phyloP scores from a whole-genome alignment of 2,329 filamentous ascomycete species.

The Cercospora sp. region DNA sequence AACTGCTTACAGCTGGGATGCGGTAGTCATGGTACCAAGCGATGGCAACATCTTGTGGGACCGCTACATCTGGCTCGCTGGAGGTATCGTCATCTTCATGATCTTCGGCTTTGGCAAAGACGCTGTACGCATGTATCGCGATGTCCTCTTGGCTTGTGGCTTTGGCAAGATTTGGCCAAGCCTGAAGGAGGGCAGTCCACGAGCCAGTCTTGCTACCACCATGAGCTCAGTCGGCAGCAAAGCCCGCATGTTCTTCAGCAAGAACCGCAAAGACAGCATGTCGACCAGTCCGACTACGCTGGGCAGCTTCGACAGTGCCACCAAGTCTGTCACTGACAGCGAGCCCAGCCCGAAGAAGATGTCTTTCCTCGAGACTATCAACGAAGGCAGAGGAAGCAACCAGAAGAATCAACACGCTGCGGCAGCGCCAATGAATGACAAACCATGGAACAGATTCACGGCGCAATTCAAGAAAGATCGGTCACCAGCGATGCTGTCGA shows the following conservation, averaged over 20 bases:
- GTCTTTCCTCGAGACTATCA: slow-evolving; percentile 29
- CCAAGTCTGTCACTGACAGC: slow-evolving; percentile 19
- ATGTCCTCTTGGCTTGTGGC: slow-evolving; percentile 47
- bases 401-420: slow-evolving; percentile 2
- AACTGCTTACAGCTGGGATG: slow-evolving; percentile 45
- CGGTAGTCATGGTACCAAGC: slow-evolving; percentile 52
- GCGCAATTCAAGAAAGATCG: slow-evolving; percentile 18
- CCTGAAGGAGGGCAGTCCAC: slow-evolving; percentile 13
- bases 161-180: slow-evolving; percentile 37
- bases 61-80: slow-evolving; percentile 58
- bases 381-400: slow-evolving; percentile 19
- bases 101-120: slow-evolving; percentile 67
- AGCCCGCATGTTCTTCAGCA: slow-evolving; percentile 32
- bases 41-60: slow-evolving; percentile 53
- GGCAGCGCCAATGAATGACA: slow-evolving; percentile 4
- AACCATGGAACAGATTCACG: slow-evolving; percentile 7
- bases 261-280: slow-evolving; percentile 10
- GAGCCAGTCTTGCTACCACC: slow-evolving; percentile 20
- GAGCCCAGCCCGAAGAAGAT: slow-evolving; percentile 27
- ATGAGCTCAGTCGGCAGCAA: slow-evolving; percentile 33
- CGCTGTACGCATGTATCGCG: slow-evolving; percentile 57
- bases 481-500: neutral
- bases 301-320: slow-evolving; percentile 14
- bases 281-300: slow-evolving; percentile 15
- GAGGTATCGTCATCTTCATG: slow-evolving; percentile 59